These are phyloP conservation scores for Trichoderma cornu-damae DNA, from an alignment of 2,329 filamentous ascomycete species.

Conservation along the genomic window DNA sequence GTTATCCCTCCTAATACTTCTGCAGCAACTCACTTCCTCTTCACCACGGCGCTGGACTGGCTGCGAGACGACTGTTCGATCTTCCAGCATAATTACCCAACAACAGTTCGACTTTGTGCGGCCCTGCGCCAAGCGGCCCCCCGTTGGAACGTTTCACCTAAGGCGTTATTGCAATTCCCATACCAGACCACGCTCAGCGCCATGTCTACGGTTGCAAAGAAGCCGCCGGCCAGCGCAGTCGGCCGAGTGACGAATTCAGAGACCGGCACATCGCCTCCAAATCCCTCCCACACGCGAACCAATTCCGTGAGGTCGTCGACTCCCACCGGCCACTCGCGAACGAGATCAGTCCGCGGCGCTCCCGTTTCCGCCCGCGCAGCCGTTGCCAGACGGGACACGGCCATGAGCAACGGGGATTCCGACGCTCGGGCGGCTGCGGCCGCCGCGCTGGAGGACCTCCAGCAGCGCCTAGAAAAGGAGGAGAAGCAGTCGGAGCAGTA, in stretches of 20 bases:
- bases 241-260: slow-evolving; percentile 43
- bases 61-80: slow-evolving; percentile 3
- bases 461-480: slow-evolving; percentile 73
- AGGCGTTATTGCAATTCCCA: neutral
- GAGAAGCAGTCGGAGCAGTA: slow-evolving; percentile 73
- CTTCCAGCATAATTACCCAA: slow-evolving; percentile 12
- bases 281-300: slow-evolving; percentile 37
- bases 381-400: slow-evolving; percentile 53
- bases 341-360: slow-evolving; percentile 61
- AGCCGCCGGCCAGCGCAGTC: slow-evolving; percentile 45
- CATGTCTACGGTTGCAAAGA: slow-evolving; percentile 53
- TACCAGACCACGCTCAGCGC: neutral
- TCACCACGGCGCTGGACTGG: slow-evolving; percentile 1
- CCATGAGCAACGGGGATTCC: slow-evolving; percentile 53
- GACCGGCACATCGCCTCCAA: slow-evolving; percentile 29
- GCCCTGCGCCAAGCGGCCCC: slow-evolving; percentile 12
- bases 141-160: slow-evolving; percentile 8
- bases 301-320: slow-evolving; percentile 40
- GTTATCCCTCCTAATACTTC: slow-evolving; percentile 16
- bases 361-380: slow-evolving; percentile 70
- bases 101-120: slow-evolving; percentile 2
- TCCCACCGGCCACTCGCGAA: slow-evolving; percentile 44
- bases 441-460: slow-evolving; percentile 75
- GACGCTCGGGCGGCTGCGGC: slow-evolving; percentile 75
- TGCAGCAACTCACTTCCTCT: slow-evolving; percentile 15